Evolutionary conservation across 2,329 filamentous ascomycete species (phyloP), one percentile per base, ranked within the genome.

Genomic region (Didymella pinodella): DNA sequence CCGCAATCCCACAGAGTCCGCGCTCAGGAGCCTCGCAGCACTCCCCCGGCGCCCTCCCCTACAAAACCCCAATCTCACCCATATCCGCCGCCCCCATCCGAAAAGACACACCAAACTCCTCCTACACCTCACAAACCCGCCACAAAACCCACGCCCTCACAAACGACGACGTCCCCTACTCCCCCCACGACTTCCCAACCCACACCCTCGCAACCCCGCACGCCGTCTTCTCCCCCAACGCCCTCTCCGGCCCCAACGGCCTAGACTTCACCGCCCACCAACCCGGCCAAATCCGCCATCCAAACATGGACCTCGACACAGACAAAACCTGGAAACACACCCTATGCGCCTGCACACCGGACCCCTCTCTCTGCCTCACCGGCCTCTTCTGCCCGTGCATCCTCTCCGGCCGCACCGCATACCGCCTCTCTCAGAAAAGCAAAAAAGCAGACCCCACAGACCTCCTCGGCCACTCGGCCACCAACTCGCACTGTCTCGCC

Each of bases 361-460:
- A 81, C 66, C 47, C 69, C 0, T 64, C 66, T 0, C 79, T 77
- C 7, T 79, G 78, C 49, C 61, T 78, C 8, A 74, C 76, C 4
- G 79, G 78, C 1, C 65, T 77, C 6, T 80, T 77, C 61, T 74
- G 77, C 50, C 80, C 81, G 10, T 83, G 80, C 64, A 69, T 78
- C 3, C 57, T 82, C 7, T 79, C 80, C 61, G 77, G 79, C 5
- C 78, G 77, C 47, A 81, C 79, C 2, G 69, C 79, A 14, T 78
- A 81, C 68, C 75, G 81, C 7, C 68, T 82, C 2, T 66, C 71
- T 1, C 75, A 74, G 47, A 75, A 78, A 45, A 66, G 65, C 7
- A 63, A 67, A 12, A 77, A 78, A 47, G 71, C 77, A 25, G 77
- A 81, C 55, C 72, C 79, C 1, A 76, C 75, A 7, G 77, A 82